These are phyloP conservation scores for Agastache rugosa DNA, from an alignment of 257 asterid genomes.

Conservation along the genomic window DNA sequence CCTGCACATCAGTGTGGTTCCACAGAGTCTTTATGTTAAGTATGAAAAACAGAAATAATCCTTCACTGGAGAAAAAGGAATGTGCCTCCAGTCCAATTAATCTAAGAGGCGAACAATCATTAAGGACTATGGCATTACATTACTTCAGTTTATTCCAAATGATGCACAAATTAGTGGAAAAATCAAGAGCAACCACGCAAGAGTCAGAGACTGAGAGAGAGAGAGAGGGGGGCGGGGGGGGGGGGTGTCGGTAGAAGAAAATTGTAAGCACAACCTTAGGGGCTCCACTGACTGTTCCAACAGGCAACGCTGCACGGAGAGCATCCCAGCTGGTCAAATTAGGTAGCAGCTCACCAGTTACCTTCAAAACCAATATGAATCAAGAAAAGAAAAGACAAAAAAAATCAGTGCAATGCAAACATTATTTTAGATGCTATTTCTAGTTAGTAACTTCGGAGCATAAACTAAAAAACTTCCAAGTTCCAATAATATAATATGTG, in stretches of 20 bases:
- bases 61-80: background rate
- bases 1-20: conserved; percentile 48
- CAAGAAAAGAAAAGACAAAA: background rate
- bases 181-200: background rate
- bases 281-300: conserved; percentile 99
- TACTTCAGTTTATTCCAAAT: conserved; percentile 1
- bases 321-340: conserved; percentile 94
- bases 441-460: conserved; percentile 13
- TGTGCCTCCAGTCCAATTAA: too few relatives aligned
- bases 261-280: conserved; percentile 75
- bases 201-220: too few relatives aligned
- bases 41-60: background rate
- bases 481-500: conserved; percentile 13
- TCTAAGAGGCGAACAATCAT: too few relatives aligned
- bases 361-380: conserved; percentile 55
- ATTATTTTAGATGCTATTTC: background rate
- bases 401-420: conserved; percentile 18
- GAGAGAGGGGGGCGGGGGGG: background rate
- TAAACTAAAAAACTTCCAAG: conserved; percentile 13
- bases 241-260: conserved; percentile 4
- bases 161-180: background rate
- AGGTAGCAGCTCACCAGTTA: conserved; percentile 78
- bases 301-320: conserved; percentile 96
- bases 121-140: too few relatives aligned
- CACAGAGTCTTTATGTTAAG: background rate